Evolutionary conservation across 2,329 filamentous ascomycete genomes (phyloP), one percentile per base, ranked within the genome.

Genomic region (Sphaerostilbella broomeana): DNA sequence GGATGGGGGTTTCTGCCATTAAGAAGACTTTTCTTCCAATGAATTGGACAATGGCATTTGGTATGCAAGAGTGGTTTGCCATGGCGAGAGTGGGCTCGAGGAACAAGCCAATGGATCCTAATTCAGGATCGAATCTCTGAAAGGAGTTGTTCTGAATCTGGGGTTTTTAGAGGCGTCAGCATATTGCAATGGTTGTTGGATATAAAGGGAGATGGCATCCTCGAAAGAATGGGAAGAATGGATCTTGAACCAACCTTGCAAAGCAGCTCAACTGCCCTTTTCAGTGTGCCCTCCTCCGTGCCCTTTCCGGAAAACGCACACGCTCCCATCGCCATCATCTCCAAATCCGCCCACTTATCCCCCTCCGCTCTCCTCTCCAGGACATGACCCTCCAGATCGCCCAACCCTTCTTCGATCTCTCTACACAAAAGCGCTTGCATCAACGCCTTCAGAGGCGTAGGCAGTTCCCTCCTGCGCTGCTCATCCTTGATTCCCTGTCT

Each of bases 111-210:
- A 69, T 63, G 39, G 71, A 63, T 1, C 65, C 70, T 6, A 71
- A 55, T 48, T 80, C 74, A 2, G 60, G 55, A 37, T 79, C 74
- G 18, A 64, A 63, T 37, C 73, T 63, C 50, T 75, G 73, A 52
- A 81, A 81, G 4, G 75, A 67, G 56, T 82, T 82, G 25, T 75
- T 76, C 52, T 77, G 68, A 43, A 79, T 68, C 75, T 80, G 42
- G n/a, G n/a, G n/a, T n/a, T n/a, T 15, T 10, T 10, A 13, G 5
- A 24, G 18, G 7, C 5, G 5, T 29, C 13, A 24, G 31, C 25
- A 22, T 17, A 7, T 2, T 10, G 9, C 4, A 3, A 4, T 21
- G 12, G 22, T 7, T 20, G 20, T 51, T 5, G n/a, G n/a, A n/a
- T n/a, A n/a, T n/a, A n/a, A n/a, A n/a, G n/a, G n/a, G n/a, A n/a